phyloP scores from a whole-genome alignment of 2,329 filamentous ascomycete species.

The Phaeomoniella chlamydospora region DNA sequence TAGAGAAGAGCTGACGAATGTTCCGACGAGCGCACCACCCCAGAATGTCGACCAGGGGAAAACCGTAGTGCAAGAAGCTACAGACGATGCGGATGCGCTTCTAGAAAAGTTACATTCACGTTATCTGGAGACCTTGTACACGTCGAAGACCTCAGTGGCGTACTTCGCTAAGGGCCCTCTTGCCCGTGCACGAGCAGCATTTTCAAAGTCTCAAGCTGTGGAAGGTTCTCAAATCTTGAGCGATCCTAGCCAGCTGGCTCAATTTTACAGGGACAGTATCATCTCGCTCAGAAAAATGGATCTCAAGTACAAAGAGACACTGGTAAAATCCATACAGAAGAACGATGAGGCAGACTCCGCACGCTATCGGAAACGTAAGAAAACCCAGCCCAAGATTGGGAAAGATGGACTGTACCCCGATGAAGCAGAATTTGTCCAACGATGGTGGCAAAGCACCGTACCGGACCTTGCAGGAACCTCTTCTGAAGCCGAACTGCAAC shows the following conservation, averaged over 20 bases:
- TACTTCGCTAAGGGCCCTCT: constrained; percentile 37
- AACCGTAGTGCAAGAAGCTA: constrained; percentile 1
- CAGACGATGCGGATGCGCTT: constrained; percentile 3
- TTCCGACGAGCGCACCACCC: too few relatives aligned
- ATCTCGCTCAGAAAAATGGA: constrained; percentile 31
- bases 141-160: constrained; percentile 28
- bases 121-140: constrained; percentile 9
- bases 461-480: too few relatives aligned
- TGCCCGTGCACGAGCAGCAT: constrained; percentile 26
- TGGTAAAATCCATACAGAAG: constrained; percentile 23
- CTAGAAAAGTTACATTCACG: background rate
- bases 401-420: constrained; percentile 31
- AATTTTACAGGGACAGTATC: constrained; percentile 26
- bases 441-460: constrained; percentile 27
- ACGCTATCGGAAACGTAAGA: constrained; percentile 16
- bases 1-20: too few relatives aligned
- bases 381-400: constrained; percentile 23
- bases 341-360: constrained; percentile 13
- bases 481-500: constrained; percentile 16
- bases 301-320: constrained; percentile 28
- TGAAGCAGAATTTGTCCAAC: constrained; percentile 25
- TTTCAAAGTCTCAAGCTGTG: constrained; percentile 15
- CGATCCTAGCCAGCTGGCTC: constrained; percentile 15
- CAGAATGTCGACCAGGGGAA: background rate
- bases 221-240: constrained; percentile 6